These are phyloP conservation scores for Macrocystidia cucumis DNA, from an alignment of 1,284 basidiomycete species.

Conservation along the genomic window DNA sequence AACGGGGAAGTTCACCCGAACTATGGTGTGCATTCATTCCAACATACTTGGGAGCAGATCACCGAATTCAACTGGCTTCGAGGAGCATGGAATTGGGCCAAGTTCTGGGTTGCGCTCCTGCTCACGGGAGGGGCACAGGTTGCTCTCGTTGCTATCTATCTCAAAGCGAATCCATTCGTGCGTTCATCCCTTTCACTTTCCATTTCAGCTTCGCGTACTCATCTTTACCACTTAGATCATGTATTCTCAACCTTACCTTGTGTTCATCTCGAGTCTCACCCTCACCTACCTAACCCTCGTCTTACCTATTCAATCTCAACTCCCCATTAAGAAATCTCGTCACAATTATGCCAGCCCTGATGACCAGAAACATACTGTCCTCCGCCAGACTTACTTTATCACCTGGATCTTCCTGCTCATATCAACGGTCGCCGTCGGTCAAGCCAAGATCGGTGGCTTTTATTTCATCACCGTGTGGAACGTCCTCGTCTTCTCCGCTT, in stretches of 20 bases:
- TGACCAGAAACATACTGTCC: slow-evolving; percentile 16
- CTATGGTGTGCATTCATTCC: too few species aligned
- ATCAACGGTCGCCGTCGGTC: slow-evolving; percentile 36
- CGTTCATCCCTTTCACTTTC: slow-evolving; percentile 17
- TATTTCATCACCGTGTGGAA: slow-evolving; percentile 58
- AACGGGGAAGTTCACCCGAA: too few species aligned
- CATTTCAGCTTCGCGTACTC: not conserved
- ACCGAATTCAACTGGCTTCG: not conserved
- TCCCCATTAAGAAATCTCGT: slow-evolving; percentile 9
- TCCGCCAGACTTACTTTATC: slow-evolving; percentile 43
- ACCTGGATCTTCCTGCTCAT: slow-evolving; percentile 51
- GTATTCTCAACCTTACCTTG: slow-evolving; percentile 47
- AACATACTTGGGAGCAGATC: too few species aligned
- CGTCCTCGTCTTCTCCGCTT: slow-evolving; percentile 37
- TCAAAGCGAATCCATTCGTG: slow-evolving; percentile 53
- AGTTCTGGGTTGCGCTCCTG: slow-evolving; percentile 53
- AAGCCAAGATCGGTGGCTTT: slow-evolving; percentile 38
- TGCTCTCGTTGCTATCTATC: slow-evolving; percentile 40
- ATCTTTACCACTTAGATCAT: slow-evolving; percentile 35
- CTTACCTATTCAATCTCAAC: slow-evolving; percentile 20
- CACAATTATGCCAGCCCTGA: slow-evolving; percentile 14
- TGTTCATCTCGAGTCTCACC: slow-evolving; percentile 40
- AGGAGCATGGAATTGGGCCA: slow-evolving; percentile 34
- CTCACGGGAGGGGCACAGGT: slow-evolving; percentile 37
- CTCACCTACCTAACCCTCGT: slow-evolving; percentile 42